Conservation (phyloP, 495 filamentous ascomycete species). For the Terfezia claveryi region DNA sequence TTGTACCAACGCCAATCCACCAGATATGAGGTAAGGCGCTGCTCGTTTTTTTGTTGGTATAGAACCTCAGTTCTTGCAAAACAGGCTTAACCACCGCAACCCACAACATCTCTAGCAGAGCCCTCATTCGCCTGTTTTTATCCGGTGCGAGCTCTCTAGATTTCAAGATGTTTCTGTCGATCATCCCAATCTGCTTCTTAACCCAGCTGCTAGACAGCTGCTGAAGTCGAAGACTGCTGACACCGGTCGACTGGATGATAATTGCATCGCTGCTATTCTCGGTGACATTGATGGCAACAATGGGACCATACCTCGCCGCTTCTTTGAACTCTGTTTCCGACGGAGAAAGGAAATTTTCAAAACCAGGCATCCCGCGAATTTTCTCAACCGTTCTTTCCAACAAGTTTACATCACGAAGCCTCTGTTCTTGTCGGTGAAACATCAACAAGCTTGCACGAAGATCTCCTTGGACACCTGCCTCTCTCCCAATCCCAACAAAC, state of each 20-base stretch:
- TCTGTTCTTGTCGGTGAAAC: no score
- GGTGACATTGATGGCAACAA: constrained; percentile 5
- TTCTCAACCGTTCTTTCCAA: constrained; percentile 1
- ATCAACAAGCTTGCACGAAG: no score
- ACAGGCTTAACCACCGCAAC: constrained; percentile 6
- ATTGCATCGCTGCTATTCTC: constrained; percentile 5
- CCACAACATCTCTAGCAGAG: constrained; percentile 10
- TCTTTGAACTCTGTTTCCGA: constrained; percentile 1
- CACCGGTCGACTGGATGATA: constrained; percentile 6
- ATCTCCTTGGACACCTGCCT: no score
- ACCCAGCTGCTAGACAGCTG: not conserved
- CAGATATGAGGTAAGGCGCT: not conserved
- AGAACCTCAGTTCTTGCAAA: constrained; percentile 1
- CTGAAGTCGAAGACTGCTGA: constrained; percentile 5
- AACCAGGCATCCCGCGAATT: constrained; percentile 5
- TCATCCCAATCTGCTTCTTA: not conserved
- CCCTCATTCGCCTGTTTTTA: constrained; percentile 3
- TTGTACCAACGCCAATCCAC: constrained; percentile 11
- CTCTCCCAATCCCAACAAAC: not conserved
- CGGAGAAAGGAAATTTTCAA: constrained; percentile 6
- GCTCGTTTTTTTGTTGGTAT: not conserved
- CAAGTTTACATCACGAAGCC: not conserved
- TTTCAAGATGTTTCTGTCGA: not conserved
- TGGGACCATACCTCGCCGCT: constrained; percentile 5
- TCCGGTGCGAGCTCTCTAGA: not conserved